Evolutionary conservation across 148 eudicot species (phyloP).

Genomic region (Chenopodium quinoa): DNA sequence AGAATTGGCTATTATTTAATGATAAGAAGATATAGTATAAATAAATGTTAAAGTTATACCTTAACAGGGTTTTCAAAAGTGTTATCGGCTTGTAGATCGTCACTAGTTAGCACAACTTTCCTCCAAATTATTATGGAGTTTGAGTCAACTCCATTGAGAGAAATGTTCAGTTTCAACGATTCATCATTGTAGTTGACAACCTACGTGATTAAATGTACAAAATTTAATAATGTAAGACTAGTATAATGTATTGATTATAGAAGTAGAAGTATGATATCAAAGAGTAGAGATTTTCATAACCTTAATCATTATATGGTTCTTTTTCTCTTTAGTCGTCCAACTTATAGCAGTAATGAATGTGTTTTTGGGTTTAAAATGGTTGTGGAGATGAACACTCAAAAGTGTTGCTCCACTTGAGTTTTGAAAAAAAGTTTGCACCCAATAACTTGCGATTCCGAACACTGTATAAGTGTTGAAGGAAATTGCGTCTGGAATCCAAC

Average conservation of each 20-base stretch:
- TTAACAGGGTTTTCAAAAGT: constrained; percentile 48
- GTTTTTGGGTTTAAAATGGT: constrained; percentile 16
- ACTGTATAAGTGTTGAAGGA: constrained; percentile 52
- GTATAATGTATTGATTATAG: too few relatives aligned
- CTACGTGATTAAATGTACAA: constrained; percentile 20
- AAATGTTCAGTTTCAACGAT: constrained; percentile 34
- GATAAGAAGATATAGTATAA: background rate
- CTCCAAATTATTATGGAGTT: constrained; percentile 31
- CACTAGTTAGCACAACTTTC: constrained; percentile 35
- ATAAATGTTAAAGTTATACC: constrained; percentile 29
- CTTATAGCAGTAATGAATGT: constrained; percentile 53
- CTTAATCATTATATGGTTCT: constrained; percentile 60
- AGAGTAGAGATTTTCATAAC: constrained; percentile 22
- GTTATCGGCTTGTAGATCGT: constrained; percentile 17
- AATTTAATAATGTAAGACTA: too few relatives aligned
- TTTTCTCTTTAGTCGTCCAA: constrained; percentile 35
- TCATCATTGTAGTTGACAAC: constrained; percentile 53
- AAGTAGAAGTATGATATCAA: too few relatives aligned
- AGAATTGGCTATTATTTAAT: background rate
- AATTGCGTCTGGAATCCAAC: constrained; percentile 77
- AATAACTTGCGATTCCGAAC: constrained; percentile 76
- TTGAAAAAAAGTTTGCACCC: constrained; percentile 76
- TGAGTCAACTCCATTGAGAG: constrained; percentile 36
- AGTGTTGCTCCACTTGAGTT: constrained; percentile 66
- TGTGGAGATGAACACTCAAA: constrained; percentile 42